These are phyloP conservation scores for Pseudozyma sp. DNA, from an alignment of 1,284 basidiomycete species.

Conservation along the genomic window DNA sequence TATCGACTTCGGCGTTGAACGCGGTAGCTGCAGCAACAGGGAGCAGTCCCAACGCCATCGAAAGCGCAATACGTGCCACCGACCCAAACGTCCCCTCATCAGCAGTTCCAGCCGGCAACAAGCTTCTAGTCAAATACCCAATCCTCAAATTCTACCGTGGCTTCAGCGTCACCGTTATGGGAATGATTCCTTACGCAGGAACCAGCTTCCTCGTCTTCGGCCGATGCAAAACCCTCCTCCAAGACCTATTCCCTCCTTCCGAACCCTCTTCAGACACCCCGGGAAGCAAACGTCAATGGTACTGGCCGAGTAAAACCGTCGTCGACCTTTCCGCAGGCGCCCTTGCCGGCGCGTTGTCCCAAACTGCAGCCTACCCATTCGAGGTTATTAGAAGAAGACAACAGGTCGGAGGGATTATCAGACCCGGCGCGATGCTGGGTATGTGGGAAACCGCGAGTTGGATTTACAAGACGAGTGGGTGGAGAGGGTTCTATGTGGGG, in stretches of 20 bases:
- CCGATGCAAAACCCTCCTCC: slow-evolving; percentile 61
- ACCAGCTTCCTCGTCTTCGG: slow-evolving; percentile 82
- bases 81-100: slow-evolving; percentile 41
- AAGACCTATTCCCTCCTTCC: slow-evolving; percentile 50
- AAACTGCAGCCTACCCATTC: slow-evolving; percentile 95
- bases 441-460: slow-evolving; percentile 67
- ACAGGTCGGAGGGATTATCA: slow-evolving; percentile 82
- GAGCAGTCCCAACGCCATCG: slow-evolving; percentile 19
- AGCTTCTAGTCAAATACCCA: slow-evolving; percentile 54
- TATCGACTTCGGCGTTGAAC: slow-evolving; percentile 31
- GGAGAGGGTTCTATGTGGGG: slow-evolving; percentile 92
- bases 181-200: slow-evolving; percentile 95
- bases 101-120: slow-evolving; percentile 27
- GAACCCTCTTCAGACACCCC: slow-evolving; percentile 26
- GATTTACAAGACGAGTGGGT: slow-evolving; percentile 80
- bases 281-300: slow-evolving; percentile 46
- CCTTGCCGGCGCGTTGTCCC: slow-evolving; percentile 86
- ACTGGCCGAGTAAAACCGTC: slow-evolving; percentile 66
- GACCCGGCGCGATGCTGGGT: slow-evolving; percentile 62
- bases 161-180: slow-evolving; percentile 73
- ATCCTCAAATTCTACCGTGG: slow-evolving; percentile 92
- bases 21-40: slow-evolving; percentile 29
- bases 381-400: slow-evolving; percentile 92
- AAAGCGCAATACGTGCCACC: slow-evolving; percentile 28
- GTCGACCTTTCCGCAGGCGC: slow-evolving; percentile 83